A percentile compares a stretch with the other conserved stretches of the same genome.
phyloP scores from a whole-genome alignment of 2,329 filamentous ascomycete species.

The Aspergillus felis region DNA sequence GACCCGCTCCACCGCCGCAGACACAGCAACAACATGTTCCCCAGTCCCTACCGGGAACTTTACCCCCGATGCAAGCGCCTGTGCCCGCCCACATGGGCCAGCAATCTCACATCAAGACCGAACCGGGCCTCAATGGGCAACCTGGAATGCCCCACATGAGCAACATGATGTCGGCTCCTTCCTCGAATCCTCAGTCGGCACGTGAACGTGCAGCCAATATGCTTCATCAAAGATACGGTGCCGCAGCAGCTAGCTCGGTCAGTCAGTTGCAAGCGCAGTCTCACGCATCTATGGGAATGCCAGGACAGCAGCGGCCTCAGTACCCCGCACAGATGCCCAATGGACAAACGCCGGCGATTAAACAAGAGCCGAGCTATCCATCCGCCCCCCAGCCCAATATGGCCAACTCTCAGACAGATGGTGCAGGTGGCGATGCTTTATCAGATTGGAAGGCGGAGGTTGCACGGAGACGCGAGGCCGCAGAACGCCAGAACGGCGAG shows the following conservation, averaged over 20 bases:
- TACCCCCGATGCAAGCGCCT: constrained; percentile 22
- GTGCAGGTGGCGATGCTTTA: constrained; percentile 58
- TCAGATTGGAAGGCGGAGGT: constrained; percentile 52
- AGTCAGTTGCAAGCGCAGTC: constrained; percentile 42
- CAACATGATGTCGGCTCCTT: constrained; percentile 27
- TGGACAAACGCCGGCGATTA: constrained; percentile 41
- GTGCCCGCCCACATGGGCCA: constrained; percentile 25
- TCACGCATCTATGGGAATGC: constrained; percentile 32
- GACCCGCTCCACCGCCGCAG: constrained; percentile 29
- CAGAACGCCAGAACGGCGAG: constrained; percentile 30
- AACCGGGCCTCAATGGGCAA: constrained; percentile 44
- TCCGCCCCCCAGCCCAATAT: constrained; percentile 38
- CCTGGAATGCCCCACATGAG: constrained; percentile 32
- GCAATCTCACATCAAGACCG: constrained; percentile 49
- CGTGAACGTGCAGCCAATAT: constrained; percentile 52
- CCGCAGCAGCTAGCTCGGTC: constrained; percentile 40
- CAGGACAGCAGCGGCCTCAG: constrained; percentile 31
- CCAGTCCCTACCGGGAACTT: constrained; percentile 28
- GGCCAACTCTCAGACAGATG: constrained; percentile 68
- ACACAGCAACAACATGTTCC: constrained; percentile 32
- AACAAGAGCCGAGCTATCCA: constrained; percentile 36
- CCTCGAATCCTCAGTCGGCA: constrained; percentile 45
- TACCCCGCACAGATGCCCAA: constrained; percentile 32
- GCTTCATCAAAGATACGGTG: constrained; percentile 47
- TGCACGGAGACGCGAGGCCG: constrained; percentile 39